Base-by-base conservation (phyloP, 2,329 filamentous ascomycete genomes). In the Boeremia lycopersici region DNA sequence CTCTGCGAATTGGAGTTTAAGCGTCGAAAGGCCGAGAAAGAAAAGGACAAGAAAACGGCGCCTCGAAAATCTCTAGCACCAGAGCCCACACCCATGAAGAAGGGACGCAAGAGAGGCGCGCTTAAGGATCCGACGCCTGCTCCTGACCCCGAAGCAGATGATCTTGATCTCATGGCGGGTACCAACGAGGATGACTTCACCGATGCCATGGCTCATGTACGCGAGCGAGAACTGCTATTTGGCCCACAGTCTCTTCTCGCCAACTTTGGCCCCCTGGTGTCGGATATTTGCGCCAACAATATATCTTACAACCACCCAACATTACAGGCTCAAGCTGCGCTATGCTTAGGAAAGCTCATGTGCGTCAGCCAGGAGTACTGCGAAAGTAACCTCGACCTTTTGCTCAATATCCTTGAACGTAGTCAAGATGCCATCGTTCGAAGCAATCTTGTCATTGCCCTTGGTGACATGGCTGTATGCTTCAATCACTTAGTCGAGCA, bases 401-500 rank as follows among this genome's bases (percentile, higher is more conserved):
- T 99, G 56, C 96, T 99, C 76, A 98, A 93, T 13, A 98, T 99
- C 68, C 93, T 99, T 81, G 95, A 99, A 78, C 88, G 92, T 28
- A 97, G 92, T 2, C 86, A 91, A 29, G 91, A 97, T 68, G 89
- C 96, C 1, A 96, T 93, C 15, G 93, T 96, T 34, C 88, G 95
- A 46, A 96, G 91, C 67, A 99, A 99, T 71, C 91, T 96, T 9
- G 96, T 99, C 15, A 96, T 99, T 65, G 93, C 95, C 0, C 86
- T 99, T 0, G 95, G 95, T 34, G 95, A 99, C 72, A 99, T 99
- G 95, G 96, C 96, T 0, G 95, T 99, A 19, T 97, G 93, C 83
- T 99, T 99, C 83, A 99, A 99, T 72, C 95, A 99, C 71, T 85
- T 99, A 44, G 97, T 99, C 65, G 96, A 99, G 71, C 96, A 99